Base-by-base conservation (phyloP, 345 rosid species). In the Ricinus communis region DNA sequence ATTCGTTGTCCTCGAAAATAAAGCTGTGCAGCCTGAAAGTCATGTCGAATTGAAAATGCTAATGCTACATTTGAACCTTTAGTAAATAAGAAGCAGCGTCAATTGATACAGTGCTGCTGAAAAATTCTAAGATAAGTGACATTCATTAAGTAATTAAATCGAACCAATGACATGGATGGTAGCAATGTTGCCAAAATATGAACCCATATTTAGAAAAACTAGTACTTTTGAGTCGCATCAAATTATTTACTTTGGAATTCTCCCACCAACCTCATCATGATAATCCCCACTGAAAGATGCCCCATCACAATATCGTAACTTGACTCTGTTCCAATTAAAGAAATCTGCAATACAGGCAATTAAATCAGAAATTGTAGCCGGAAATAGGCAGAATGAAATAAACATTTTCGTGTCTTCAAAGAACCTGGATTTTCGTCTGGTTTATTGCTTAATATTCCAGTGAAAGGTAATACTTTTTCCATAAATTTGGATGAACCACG, bases 371-470 rank as follows among this genome's bases (percentile, higher is more conserved):
- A 11, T 25, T 30, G 7, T 58, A 40, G 9, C 12, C 8, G 15
- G 25, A 60, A 3, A 38, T 38, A 38, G 51, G n/a, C 16, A 40
- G 18, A 57, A 33, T 6, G 30, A 33, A 40, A 68, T 10, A 22
- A 64, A 43, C 50, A 13, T 33, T 30, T 72, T 45, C 18, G 18
- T 36, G 22, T 31, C n/a, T n/a, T 22, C 1, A 41, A 22, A 62
- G 71, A 68, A 76, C 83, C 77, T 12, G 83, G 77, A 69, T 76
- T 80, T 70, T 76, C 78, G 19, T 73, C 78, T 0, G 61, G 47
- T 18, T 69, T 73, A 9, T 76, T 38, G 68, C 83, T 76, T 49
- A 80, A 53, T 11, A 80, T 76, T 54, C 80, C 80, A 15, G 83
- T 59, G 68, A 80, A 76, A 0, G 76, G 78, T 16, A 76, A 22